Evolutionary conservation across 2,329 filamentous ascomycete genomes (phyloP).

Genomic region (Fusarium goolgardi): DNA sequence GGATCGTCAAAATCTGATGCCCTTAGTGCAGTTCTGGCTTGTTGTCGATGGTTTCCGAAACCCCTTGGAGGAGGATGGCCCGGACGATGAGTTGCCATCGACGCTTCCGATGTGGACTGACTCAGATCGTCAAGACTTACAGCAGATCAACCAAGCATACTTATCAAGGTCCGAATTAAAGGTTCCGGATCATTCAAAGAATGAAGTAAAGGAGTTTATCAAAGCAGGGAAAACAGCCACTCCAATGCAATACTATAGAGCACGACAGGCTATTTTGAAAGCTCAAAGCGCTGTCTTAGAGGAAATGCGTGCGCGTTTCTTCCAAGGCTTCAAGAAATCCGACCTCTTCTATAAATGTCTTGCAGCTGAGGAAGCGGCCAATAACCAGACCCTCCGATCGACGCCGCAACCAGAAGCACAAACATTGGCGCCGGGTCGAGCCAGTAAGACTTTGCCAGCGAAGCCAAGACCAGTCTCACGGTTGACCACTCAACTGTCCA

Average conservation of each 20-base stretch:
- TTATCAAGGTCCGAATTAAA: constrained; percentile 84
- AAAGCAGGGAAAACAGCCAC: constrained; percentile 81
- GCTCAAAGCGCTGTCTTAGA: constrained; percentile 87
- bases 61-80: constrained; percentile 83
- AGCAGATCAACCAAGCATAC: constrained; percentile 92
- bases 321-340: constrained; percentile 88
- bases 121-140: constrained; percentile 86
- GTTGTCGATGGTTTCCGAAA: constrained; percentile 97
- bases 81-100: constrained; percentile 70
- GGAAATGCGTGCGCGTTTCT: constrained; percentile 83
- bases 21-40: constrained; percentile 96
- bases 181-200: constrained; percentile 75
- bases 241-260: constrained; percentile 82
- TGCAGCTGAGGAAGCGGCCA: constrained; percentile 81
- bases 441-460: constrained; percentile 55
- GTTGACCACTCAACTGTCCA: constrained; percentile 53
- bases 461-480: constrained; percentile 60
- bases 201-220: constrained; percentile 80
- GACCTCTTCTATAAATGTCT: constrained; percentile 97
- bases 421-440: constrained; percentile 40
- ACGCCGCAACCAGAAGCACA: constrained; percentile 41
- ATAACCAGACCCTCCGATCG: constrained; percentile 43
- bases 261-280: constrained; percentile 81
- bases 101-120: constrained; percentile 78
- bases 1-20: constrained; percentile 89